Conservation (phyloP, 2,329 filamentous ascomycete species). For the Fusarium setosum region DNA sequence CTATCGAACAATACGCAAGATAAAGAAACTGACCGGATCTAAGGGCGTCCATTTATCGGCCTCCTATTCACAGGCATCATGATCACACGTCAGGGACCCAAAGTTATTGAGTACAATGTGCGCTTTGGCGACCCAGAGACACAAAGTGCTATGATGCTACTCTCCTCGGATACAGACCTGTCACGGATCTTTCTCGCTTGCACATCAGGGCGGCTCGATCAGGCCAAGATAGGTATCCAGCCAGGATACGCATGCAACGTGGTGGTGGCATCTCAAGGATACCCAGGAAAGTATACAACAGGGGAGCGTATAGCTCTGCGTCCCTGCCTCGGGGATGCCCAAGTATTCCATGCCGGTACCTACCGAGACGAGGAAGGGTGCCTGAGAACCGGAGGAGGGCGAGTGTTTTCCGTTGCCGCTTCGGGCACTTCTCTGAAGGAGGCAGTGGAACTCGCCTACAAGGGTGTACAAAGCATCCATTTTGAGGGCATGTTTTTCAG, state of each 20-base stretch:
- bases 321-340: constrained; percentile 58
- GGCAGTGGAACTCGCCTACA: constrained; percentile 83
- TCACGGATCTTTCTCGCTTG: constrained; percentile 87
- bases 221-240: constrained; percentile 71
- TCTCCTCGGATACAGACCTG: constrained; percentile 81
- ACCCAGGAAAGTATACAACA: constrained; percentile 83
- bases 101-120: constrained; percentile 89
- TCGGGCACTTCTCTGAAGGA: constrained; percentile 74
- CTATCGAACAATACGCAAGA: no score
- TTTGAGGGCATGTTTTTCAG: constrained; percentile 88
- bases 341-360: constrained; percentile 91
- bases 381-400: constrained; percentile 79
- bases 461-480: constrained; percentile 73
- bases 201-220: constrained; percentile 75
- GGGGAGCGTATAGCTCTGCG: constrained; percentile 66
- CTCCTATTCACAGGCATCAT: constrained; percentile 86
- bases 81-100: constrained; percentile 81
- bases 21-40: no score
- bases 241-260: constrained; percentile 81
- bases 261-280: constrained; percentile 86
- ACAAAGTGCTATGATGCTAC: constrained; percentile 81
- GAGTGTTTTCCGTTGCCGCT: constrained; percentile 87
- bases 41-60: constrained; percentile 66
- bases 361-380: constrained; percentile 62
- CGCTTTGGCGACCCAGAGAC: constrained; percentile 91